These are phyloP conservation scores for Rhizopogon vinicolor DNA, from an alignment of 768 basidiomycete genomes.

Conservation along the genomic window DNA sequence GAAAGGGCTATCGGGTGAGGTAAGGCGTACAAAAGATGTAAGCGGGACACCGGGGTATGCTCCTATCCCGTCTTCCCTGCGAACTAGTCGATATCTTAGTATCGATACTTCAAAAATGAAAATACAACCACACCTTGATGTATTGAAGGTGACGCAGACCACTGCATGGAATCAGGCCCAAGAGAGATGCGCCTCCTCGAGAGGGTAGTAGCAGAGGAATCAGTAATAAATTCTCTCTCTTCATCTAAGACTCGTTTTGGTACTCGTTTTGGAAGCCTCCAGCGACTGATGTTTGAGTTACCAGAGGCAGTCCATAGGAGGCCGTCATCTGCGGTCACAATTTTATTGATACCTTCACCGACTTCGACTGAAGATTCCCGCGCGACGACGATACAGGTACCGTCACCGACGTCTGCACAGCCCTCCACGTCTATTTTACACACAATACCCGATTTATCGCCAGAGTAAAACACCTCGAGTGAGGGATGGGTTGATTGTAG, in stretches of 20 bases:
- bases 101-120: neutral
- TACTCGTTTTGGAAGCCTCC: conserved; percentile 58
- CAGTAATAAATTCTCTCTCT: conserved; percentile 9
- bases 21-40: conserved; percentile 62
- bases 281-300: conserved; percentile 74
- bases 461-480: conserved; percentile 89
- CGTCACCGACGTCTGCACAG: conserved; percentile 77
- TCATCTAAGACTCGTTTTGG: conserved; percentile 15
- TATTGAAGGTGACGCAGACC: conserved; percentile 7
- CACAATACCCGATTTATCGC: conserved; percentile 86
- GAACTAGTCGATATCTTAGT: neutral
- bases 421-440: conserved; percentile 90
- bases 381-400: conserved; percentile 83
- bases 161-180: conserved; percentile 12
- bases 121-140: conserved; percentile 14
- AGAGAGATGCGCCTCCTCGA: conserved; percentile 8
- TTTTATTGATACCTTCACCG: conserved; percentile 73
- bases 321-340: conserved; percentile 78
- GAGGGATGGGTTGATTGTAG: conserved; percentile 84
- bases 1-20: conserved; percentile 64
- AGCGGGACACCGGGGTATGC: conserved; percentile 63
- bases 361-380: conserved; percentile 48
- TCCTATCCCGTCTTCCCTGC: conserved; percentile 17
- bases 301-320: conserved; percentile 90
- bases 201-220: conserved; percentile 3